A percentile compares a stretch with the other conserved stretches of the same genome.
phyloP scores from a whole-genome alignment of 345 rosid species.

The Turritis glabra region DNA sequence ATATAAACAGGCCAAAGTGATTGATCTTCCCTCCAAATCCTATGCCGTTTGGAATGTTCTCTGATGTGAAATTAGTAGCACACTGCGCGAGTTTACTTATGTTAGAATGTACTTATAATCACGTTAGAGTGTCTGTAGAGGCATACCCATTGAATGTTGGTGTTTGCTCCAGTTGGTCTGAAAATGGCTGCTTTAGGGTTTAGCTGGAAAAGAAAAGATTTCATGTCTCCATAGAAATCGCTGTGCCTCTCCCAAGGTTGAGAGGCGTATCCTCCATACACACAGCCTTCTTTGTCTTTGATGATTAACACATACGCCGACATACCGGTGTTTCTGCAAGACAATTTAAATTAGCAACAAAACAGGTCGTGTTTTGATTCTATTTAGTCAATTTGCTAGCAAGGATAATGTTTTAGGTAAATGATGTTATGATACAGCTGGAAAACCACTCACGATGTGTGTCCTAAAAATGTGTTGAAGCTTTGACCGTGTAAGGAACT shows the following conservation, averaged over 20 bases:
- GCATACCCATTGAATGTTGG: constrained; percentile 83
- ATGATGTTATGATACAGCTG: constrained; percentile 1
- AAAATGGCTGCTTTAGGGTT: constrained; percentile 65
- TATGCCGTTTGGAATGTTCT: constrained; percentile 87
- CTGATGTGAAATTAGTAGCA: constrained; percentile 84
- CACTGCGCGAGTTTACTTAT: constrained; percentile 50
- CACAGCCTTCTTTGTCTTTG: constrained; percentile 76
- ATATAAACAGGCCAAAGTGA: constrained; percentile 78
- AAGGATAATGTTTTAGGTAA: background rate
- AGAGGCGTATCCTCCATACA: constrained; percentile 91
- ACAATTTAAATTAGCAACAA: constrained; percentile 35
- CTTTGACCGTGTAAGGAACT: constrained; percentile 75
- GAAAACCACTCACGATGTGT: constrained; percentile 56
- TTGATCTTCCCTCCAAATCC: constrained; percentile 81
- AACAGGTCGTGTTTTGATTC: background rate
- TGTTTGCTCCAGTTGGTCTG: constrained; percentile 89
- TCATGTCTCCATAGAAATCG: constrained; percentile 94
- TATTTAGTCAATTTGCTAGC: background rate
- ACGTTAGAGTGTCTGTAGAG: background rate
- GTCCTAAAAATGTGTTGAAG: constrained; percentile 85
- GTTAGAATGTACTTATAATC: background rate
- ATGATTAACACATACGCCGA: constrained; percentile 66
- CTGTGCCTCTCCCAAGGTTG: constrained; percentile 86
- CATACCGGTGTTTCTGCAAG: constrained; percentile 62
- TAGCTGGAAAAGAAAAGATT: constrained; percentile 84